Evolutionary conservation across 75 land plant genomes (phyloP).

Genomic region (Picea sitchensis): DNA sequence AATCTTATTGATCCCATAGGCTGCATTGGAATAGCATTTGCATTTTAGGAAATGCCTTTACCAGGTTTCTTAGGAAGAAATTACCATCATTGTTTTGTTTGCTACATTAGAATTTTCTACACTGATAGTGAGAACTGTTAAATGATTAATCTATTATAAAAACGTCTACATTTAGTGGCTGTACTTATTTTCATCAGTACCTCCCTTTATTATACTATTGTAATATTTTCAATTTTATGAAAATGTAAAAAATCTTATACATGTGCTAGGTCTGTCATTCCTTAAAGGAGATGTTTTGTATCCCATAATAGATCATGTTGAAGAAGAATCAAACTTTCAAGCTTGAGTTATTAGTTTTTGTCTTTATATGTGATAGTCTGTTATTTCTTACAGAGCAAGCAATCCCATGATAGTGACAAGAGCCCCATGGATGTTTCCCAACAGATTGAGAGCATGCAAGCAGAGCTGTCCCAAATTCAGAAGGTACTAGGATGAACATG

Average conservation of each 20-base stretch:
- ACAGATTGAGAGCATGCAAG: conserved; percentile 10
- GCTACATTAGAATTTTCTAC: background rate
- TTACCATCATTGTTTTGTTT: background rate
- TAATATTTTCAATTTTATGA: background rate
- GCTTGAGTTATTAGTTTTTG: background rate
- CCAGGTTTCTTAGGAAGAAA: background rate
- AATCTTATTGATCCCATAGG: background rate
- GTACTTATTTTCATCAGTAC: background rate
- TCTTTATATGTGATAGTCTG: background rate
- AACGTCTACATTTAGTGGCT: background rate
- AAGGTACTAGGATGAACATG: background rate
- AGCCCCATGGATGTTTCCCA: conserved; percentile 3
- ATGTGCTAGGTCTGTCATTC: background rate
- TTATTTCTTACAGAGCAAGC: conserved; percentile 3
- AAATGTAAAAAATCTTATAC: background rate
- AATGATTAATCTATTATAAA: background rate
- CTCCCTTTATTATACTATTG: background rate
- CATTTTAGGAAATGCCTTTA: background rate
- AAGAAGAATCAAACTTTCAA: background rate
- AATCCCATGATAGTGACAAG: conserved; percentile 5
- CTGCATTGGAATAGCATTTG: background rate
- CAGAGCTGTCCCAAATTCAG: conserved; percentile 14
- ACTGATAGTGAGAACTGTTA: background rate
- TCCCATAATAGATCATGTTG: background rate
- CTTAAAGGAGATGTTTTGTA: background rate